Conservation (phyloP, 2,329 filamentous ascomycete species). For the Aspergillus spinulosporus region DNA sequence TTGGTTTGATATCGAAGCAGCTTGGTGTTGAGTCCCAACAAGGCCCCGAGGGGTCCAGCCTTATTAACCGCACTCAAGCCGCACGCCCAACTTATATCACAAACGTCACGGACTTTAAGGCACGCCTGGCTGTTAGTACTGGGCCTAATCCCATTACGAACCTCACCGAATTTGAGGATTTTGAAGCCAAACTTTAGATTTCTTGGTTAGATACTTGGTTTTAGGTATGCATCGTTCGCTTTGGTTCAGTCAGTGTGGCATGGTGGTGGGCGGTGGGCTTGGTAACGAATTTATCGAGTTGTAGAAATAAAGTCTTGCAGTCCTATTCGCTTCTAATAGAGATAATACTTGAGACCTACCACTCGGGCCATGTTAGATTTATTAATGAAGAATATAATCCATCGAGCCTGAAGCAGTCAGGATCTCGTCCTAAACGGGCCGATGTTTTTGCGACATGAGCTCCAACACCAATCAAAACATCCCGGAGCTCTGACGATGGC, state of each 20-base stretch:
- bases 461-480: slow-evolving; percentile 8
- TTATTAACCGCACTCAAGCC: slow-evolving; percentile 26
- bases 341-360: not conserved
- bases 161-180: slow-evolving; percentile 80
- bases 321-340: not conserved
- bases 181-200: slow-evolving; percentile 71
- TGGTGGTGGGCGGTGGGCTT: not conserved
- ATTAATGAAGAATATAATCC: not conserved
- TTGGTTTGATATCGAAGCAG: slow-evolving; percentile 47
- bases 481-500: not conserved
- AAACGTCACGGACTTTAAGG: slow-evolving; percentile 80
- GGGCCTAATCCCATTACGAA: slow-evolving; percentile 73
- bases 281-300: not conserved
- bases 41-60: slow-evolving; percentile 33
- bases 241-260: slow-evolving; percentile 1
- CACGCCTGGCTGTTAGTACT: slow-evolving; percentile 67
- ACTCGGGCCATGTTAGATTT: not conserved
- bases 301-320: slow-evolving; percentile 9
- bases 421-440: slow-evolving; percentile 25
- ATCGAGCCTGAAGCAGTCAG: not conserved
- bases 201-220: slow-evolving; percentile 2
- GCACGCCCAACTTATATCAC: slow-evolving; percentile 60
- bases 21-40: slow-evolving; percentile 45
- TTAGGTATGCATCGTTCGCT: slow-evolving; percentile 4
- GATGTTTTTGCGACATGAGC: slow-evolving; percentile 30